Conservation (phyloP, 2,329 filamentous ascomycete genomes). For the Talaromyces sp. region DNA sequence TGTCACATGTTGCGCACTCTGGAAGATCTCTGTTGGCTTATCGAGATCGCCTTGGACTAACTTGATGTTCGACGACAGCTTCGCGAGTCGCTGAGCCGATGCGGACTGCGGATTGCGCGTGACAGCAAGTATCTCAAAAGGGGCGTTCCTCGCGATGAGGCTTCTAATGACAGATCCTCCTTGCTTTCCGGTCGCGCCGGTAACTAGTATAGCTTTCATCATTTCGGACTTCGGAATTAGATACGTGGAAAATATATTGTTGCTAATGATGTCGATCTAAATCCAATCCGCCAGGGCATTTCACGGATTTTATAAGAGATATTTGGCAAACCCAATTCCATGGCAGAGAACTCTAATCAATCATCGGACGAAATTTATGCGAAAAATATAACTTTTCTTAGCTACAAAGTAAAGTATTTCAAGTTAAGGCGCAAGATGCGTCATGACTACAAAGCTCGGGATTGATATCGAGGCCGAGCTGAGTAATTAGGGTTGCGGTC, state of each 20-base stretch:
- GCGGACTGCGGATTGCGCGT: conserved; percentile 55
- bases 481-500: not conserved
- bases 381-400: not conserved
- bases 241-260: not conserved
- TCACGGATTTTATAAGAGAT: not conserved
- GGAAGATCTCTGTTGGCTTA: conserved; percentile 51
- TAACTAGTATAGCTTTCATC: conserved; percentile 30
- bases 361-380: not conserved
- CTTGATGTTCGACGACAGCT: conserved; percentile 48
- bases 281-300: not conserved
- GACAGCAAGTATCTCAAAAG: conserved; percentile 56
- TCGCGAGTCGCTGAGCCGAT: conserved; percentile 48
- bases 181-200: conserved; percentile 43
- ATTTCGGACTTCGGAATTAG: not conserved
- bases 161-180: conserved; percentile 35
- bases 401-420: not conserved
- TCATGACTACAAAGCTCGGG: not conserved
- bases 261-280: not conserved
- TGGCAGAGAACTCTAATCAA: not conserved
- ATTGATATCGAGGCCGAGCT: not conserved
- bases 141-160: conserved; percentile 27
- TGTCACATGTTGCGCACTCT: conserved; percentile 38
- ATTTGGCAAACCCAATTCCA: not conserved
- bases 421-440: not conserved
- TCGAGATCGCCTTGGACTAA: conserved; percentile 59